Conservation (phyloP, 2,329 filamentous ascomycete genomes). For the Fusarium chaquense region DNA sequence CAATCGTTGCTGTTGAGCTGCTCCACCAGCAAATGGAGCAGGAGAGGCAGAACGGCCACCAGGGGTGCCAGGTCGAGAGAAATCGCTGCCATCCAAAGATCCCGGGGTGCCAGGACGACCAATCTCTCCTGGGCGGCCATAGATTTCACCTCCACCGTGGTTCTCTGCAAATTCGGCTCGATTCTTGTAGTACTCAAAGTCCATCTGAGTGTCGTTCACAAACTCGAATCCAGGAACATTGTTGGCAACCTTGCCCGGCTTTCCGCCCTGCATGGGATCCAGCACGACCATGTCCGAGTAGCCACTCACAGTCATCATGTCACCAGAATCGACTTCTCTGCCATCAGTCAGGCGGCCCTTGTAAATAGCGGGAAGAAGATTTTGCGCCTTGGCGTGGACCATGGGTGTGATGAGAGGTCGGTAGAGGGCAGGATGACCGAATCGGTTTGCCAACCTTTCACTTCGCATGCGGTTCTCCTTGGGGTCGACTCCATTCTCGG, state of each 20-base stretch:
- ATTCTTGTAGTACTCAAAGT: conserved; percentile 94
- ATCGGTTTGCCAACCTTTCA: conserved; percentile 80
- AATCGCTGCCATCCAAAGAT: conserved; percentile 60
- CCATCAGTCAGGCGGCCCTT: conserved; percentile 80
- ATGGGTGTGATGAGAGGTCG: conserved; percentile 92
- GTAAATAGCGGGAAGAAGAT: conserved; percentile 87
- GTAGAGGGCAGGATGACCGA: conserved; percentile 92
- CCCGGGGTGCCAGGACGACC: conserved; percentile 72
- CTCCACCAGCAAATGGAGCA: conserved; percentile 53
- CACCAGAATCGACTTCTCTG: conserved; percentile 68
- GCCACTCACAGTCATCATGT: conserved; percentile 71
- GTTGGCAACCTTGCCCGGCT: conserved; percentile 60
- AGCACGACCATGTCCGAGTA: conserved; percentile 87
- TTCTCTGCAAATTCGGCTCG: conserved; percentile 88
- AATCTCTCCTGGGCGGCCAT: conserved; percentile 70
- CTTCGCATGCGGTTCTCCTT: conserved; percentile 68
- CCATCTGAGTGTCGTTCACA: conserved; percentile 85
- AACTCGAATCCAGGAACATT: conserved; percentile 84
- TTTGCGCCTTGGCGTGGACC: conserved; percentile 92
- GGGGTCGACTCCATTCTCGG: conserved; percentile 57
- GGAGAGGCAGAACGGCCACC: conserved; percentile 38
- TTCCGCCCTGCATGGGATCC: conserved; percentile 76
- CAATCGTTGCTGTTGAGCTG: conserved; percentile 43
- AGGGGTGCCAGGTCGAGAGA: conserved; percentile 66
- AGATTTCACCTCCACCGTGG: conserved; percentile 81